Conservation (phyloP, 148 eudicot genomes). For the Rhododendron ovatum region DNA sequence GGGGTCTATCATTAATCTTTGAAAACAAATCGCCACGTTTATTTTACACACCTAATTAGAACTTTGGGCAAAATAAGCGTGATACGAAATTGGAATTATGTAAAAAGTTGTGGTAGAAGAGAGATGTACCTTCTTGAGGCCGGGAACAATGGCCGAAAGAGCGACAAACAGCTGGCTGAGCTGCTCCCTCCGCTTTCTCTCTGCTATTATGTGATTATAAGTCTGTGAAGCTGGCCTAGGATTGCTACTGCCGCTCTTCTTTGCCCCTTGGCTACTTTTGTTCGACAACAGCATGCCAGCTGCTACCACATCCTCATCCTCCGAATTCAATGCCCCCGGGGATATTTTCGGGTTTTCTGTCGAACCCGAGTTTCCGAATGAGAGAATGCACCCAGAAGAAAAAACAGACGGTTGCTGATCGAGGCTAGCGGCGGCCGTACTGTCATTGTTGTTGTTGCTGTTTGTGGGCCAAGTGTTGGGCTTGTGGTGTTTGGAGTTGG, state of each 20-base stretch:
- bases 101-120: not conserved
- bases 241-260: not conserved
- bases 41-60: no score
- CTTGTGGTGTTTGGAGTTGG: not conserved
- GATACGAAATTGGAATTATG: no score
- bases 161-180: constrained; percentile 16
- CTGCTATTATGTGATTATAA: constrained; percentile 14
- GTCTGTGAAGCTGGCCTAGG: constrained; percentile 19
- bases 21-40: no score
- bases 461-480: not conserved
- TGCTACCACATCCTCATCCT: not conserved
- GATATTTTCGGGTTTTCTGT: not conserved
- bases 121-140: constrained; percentile 17
- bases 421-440: not conserved
- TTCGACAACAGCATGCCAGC: not conserved
- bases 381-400: not conserved
- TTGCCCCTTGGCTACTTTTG: not conserved
- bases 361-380: not conserved
- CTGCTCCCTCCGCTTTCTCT: constrained; percentile 20
- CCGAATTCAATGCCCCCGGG: not conserved
- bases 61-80: no score
- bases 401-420: not conserved
- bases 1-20: no score
- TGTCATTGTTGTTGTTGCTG: not conserved
- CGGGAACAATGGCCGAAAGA: constrained; percentile 22